Percentiles rank a stretch among this genome's conserved stretches.
phyloP scores from a whole-genome alignment of 768 basidiomycete species.

The Suillus decipiens region DNA sequence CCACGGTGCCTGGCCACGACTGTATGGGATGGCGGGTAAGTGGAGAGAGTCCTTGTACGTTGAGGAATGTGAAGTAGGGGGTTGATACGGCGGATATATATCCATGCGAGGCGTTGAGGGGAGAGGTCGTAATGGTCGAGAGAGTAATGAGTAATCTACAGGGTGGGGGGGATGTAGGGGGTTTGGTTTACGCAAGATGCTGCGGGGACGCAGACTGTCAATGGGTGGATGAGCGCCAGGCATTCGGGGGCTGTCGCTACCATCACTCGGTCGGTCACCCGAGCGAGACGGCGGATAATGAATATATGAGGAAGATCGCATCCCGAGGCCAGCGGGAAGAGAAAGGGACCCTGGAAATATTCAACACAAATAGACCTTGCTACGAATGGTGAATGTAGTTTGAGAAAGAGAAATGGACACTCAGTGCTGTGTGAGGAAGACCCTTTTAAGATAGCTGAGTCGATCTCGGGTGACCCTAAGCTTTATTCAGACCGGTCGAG shows the following conservation, averaged over 20 bases:
- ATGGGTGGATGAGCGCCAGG: conserved; percentile 9
- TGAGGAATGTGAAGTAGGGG: conserved; percentile 25
- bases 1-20: conserved; percentile 14
- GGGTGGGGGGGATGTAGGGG: conserved; percentile 4
- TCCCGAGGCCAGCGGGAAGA: conserved; percentile 14
- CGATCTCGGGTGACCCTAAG: conserved; percentile 7
- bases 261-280: conserved; percentile 12
- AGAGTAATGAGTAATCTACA: conserved; percentile 9
- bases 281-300: conserved; percentile 16
- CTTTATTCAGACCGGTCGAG: conserved; percentile 24
- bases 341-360: background rate
- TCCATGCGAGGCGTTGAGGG: conserved; percentile 15
- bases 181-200: conserved; percentile 22
- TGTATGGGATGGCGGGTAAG: conserved; percentile 22
- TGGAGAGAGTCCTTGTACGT: conserved; percentile 20
- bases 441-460: conserved; percentile 4
- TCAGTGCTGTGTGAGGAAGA: conserved; percentile 1
- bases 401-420: conserved; percentile 6
- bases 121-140: conserved; percentile 8
- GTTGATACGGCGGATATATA: conserved; percentile 12
- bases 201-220: conserved; percentile 15
- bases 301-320: conserved; percentile 24
- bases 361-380: background rate
- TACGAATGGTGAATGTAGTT: conserved; percentile 9
- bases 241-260: conserved; percentile 7